Base-by-base conservation (phyloP, 345 rosid genomes). In the Eucalyptus viminalis region DNA sequence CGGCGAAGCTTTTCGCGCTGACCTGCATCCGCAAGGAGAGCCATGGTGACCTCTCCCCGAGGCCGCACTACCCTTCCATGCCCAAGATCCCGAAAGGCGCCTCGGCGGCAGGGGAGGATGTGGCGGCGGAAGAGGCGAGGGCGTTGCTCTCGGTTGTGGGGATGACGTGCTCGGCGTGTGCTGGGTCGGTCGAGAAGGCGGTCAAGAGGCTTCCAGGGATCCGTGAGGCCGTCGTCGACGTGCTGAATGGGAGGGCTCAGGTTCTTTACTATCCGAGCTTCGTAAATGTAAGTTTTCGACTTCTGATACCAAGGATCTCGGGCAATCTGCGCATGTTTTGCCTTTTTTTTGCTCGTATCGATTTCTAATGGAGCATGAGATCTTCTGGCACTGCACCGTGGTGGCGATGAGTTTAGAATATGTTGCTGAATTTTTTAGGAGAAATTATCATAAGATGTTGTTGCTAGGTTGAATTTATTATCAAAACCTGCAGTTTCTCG, bases 181-280 rank as follows among this genome's bases (percentile, higher is more conserved):
- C 99, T 12, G 99, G 97, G 40, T 97, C 99, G 45, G 95, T 96
- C 49, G 99, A 97, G 93, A 97, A 97, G 90, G 98, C 97, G 43
- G 88, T 97, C 90, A 97, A 97, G 88, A 92, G 99, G 88, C 96
- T 97, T n/a, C 94, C 97, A 0, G 99, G 99, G 11, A 95, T 96
- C 14, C 92, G 91, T 19, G 97, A 97, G 72, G 98, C 98, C 29
- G 93, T 91, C 14, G 95, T 97, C 29, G 99, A 97, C 89, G 96
- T 96, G 37, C 56, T 97, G 87, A 96, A 95, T 49, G 92, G 94
- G 87, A 92, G 92, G 44, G 97, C 97, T 51, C 97, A 92, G 92
- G 97, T 97, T 86, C 60, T 92, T 85, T 97, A 93, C 92, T 95
- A 95, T 88, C 96, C 96, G 9, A 92, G 14, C 51, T 94, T 91